Base-by-base conservation (phyloP, 495 filamentous ascomycete genomes). In the Entonaema liquescens region DNA sequence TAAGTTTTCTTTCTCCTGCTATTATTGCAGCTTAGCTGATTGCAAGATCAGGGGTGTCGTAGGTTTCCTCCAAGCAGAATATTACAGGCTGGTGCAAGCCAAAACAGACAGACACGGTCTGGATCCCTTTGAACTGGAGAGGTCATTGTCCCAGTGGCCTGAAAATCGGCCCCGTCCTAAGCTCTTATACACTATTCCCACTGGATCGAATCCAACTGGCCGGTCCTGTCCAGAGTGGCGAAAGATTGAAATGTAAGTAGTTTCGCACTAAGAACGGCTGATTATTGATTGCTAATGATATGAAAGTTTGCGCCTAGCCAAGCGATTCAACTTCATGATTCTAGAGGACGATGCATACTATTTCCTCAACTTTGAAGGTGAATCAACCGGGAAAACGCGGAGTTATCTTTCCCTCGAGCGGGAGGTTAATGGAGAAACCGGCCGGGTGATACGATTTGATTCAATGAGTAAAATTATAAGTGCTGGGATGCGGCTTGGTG, bases 141-240 rank as follows among this genome's bases (percentile, higher is more conserved):
- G 12, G 15, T 33, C 26, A 49, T 26, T 60, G 15, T 60, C n/a
- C 6, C 23, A 49, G n/a, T 60, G 58, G 58, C 58, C 58, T 33
- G 28, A 60, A 21, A 35, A 49, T 19, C 58, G n/a, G 26, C 25
- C 58, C 15, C 40, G 40, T 25, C 58, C 58, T 33, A 60, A 60
- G 33, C 5, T 60, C 40, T 12, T 60, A 11, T 60, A 60, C 35
- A 60, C 58, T 19, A 33, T 60, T 42, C 58, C 58, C 15, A 60
- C 58, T 31, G 58, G 58, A 60, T 60, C 58, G 25, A 60, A 60
- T 29, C 58, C 58, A 49, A 60, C 58, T 26, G 58, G 58, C 26
- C 40, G 58, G 33, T 60, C 58, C n/a, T 60, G 58, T 44, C 58
- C 58, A 12, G 58, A 60, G n/a, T 60, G 58, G 58, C 58, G 58